Base-by-base conservation (phyloP, 1,284 basidiomycete genomes). In the Tylopilus orsonianus region DNA sequence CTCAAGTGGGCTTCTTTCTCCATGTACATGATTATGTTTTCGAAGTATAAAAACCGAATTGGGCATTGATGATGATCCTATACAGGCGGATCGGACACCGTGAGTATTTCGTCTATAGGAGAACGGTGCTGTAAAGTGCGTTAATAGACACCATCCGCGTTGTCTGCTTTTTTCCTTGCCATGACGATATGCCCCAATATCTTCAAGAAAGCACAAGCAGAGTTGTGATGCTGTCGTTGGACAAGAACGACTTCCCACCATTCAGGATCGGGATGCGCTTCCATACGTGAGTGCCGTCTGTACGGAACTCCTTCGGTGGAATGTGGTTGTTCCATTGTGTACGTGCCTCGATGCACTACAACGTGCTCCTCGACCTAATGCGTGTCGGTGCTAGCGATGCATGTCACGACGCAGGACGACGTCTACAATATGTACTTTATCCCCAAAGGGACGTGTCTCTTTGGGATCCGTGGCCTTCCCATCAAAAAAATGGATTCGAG, bases 361-460 rank as follows among this genome's bases (percentile, higher is more conserved):
- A n/a, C n/a, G n/a, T n/a, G n/a, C n/a, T n/a, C n/a, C n/a, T 10
- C 6, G 26, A 26, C 26, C 10, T 26, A 26, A 26, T 26, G 26
- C 5, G 6, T 26, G 10, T 26, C n/a, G 26, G 13, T 1, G 13
- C n/a, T n/a, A 75, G 72, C 58, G 5, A 61, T 68, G 16, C 41
- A 61, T 46, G 65, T 70, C 2, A 59, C 62, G 1, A 63, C 58
- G 14, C 61, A 71, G 41, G 71, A 74, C 16, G 57, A 64, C 4
- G 43, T 66, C 12, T 61, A 67, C 41, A 37, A 59, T 4, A 71
- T 70, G 5, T 68, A 70, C 44, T 40, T 67, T 2, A 72, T 75
- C 9, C 72, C 74, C 5, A 73, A 72, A 46, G 69, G 66, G 14
- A 54, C 63, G 2, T 34, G 44, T 8, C 36, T 67, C 1, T 7